phyloP scores from a whole-genome alignment of 257 asterid genomes.

The Solanum neorickii region DNA sequence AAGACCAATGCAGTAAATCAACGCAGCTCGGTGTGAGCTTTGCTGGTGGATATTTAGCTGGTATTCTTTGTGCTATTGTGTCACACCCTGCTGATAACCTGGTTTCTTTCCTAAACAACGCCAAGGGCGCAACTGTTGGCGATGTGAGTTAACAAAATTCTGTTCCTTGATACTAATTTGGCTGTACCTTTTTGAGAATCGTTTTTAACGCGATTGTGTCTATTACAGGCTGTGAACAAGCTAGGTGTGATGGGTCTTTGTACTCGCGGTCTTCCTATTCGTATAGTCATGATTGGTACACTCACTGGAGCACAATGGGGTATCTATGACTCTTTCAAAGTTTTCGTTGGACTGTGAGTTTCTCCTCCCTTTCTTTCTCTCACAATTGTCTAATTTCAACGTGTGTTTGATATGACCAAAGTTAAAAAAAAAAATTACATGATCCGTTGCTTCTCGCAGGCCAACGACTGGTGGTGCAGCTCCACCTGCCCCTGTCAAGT shows the following conservation, averaged over 20 bases:
- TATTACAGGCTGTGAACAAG: constrained; percentile 23
- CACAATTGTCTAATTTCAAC: no score
- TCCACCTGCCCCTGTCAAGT: constrained; percentile 14
- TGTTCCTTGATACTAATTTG: background rate
- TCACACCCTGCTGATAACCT: constrained; percentile 11
- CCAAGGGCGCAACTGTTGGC: constrained; percentile 11
- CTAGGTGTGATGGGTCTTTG: constrained; percentile 20
- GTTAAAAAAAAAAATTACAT: background rate
- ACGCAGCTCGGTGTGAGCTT: constrained; percentile 62
- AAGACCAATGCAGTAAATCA: constrained; percentile 40
- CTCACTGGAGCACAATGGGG: constrained; percentile 84
- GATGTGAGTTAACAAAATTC: constrained; percentile 29
- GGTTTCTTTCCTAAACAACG: constrained; percentile 12
- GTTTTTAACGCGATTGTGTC: background rate
- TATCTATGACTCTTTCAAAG: constrained; percentile 67
- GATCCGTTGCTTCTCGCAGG: constrained; percentile 25
- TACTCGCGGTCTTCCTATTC: constrained; percentile 56
- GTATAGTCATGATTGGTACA: constrained; percentile 39
- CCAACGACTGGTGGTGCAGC: constrained; percentile 81
- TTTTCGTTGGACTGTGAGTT: constrained; percentile 61
- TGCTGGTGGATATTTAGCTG: constrained; percentile 12
- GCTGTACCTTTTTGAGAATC: background rate
- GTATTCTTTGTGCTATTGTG: constrained; percentile 9
- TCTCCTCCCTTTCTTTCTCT: background rate
- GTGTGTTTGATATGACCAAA: background rate